A percentile compares a stretch with the other conserved stretches of the same genome.
Evolutionary conservation across 768 basidiomycete species (phyloP).

Genomic region (Cystobasidium tubakii): DNA sequence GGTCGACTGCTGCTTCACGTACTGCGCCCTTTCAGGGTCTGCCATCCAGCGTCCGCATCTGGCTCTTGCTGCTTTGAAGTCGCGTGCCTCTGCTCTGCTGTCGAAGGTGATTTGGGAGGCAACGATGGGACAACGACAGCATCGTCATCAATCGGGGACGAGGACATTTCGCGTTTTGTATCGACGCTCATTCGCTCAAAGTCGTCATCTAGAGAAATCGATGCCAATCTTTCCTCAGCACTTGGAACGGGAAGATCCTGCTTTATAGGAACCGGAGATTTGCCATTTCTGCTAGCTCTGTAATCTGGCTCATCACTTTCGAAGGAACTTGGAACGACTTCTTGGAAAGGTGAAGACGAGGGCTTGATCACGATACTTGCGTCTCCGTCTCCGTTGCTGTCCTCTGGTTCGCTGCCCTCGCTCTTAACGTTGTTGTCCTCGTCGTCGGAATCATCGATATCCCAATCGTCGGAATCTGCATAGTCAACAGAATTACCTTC

Average conservation of each 20-base stretch:
- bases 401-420: not conserved
- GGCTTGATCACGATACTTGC: not conserved
- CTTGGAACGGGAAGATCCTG: not conserved
- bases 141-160: not conserved
- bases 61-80: not conserved
- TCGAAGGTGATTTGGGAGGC: not conserved
- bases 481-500: conserved; percentile 1
- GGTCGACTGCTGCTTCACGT: not conserved
- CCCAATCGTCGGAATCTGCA: conserved; percentile 14
- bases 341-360: not conserved
- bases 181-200: not conserved
- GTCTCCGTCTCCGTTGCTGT: not conserved
- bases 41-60: not conserved
- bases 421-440: not conserved
- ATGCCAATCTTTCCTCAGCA: no score
- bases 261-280: not conserved
- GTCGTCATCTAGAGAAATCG: not conserved
- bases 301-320: conserved; percentile 7
- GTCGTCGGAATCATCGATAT: conserved; percentile 16
- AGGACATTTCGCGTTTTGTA: not conserved
- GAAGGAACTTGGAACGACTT: not conserved
- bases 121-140: not conserved
- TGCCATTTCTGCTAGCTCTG: not conserved
- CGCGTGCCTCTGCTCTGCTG: not conserved
- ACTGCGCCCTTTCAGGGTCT: not conserved